Conservation (phyloP, 108 stramenopile genomes). For the Cyclotella kingstonii region DNA sequence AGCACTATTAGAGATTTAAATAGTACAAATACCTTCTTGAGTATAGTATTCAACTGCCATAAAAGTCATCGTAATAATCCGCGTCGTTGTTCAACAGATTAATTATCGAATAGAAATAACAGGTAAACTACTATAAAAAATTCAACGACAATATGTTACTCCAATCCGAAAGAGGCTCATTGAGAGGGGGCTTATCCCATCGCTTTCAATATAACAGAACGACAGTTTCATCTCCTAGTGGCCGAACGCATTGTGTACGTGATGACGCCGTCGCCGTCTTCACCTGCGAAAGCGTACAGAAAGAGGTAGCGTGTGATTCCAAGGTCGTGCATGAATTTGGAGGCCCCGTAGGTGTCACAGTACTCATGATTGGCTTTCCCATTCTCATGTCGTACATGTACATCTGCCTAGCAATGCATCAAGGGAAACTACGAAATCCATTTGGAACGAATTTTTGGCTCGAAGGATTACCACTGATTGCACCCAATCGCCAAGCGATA, state of each 20-base stretch:
- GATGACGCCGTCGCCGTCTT: conserved; percentile 3
- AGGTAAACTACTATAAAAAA: not conserved
- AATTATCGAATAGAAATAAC: no score
- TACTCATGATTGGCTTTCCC: conserved; percentile 40
- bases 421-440: conserved; percentile 28
- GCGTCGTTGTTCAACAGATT: no score
- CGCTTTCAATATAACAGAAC: conserved; percentile 7
- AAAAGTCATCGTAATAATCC: no score
- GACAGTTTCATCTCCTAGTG: conserved; percentile 14
- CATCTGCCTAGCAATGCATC: conserved; percentile 30
- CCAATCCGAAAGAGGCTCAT: conserved; percentile 28
- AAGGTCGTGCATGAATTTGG: conserved; percentile 45
- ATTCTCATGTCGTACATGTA: conserved; percentile 41
- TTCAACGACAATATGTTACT: conserved; percentile 25
- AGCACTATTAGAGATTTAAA: no score
- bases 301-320: conserved; percentile 27
- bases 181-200: conserved; percentile 18
- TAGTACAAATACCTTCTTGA: no score
- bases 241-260: conserved; percentile 4
- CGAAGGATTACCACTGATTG: conserved; percentile 16
- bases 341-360: conserved; percentile 32
- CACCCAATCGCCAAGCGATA: conserved; percentile 18
- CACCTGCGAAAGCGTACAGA: conserved; percentile 23
- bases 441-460: conserved; percentile 25
- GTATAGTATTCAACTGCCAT: no score